Evolutionary conservation across 306 rosid species (phyloP), one percentile per base, ranked within the genome.

Genomic region (Clitoria ternatea): DNA sequence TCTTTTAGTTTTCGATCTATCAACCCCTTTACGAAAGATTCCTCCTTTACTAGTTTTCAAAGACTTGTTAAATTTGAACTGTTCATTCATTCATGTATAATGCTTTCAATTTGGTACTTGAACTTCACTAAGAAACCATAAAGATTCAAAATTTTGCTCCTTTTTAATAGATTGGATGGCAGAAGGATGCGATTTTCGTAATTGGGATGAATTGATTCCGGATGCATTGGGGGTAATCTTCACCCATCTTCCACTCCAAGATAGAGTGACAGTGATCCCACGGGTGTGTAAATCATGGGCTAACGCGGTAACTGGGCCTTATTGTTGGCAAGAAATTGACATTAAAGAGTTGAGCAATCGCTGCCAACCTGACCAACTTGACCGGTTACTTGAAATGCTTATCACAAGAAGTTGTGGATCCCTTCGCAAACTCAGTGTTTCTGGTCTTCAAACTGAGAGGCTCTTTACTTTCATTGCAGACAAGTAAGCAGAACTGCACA

Each of bases 321-420:
- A 82, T 49, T 95, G 97, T 74, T 95, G 99, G 99, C 99, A 95
- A 79, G 93, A 91, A 88, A 88, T 95, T 19, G 91, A 95, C 72
- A 86, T 95, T 62, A 91, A 87, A 50, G 96, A 95, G n/a, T 95
- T 96, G 97, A 87, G 97, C 68, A 82, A 66, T 17, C 74, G 78
- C 4, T 83, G 86, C 77, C 81, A 69, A 55, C 83, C 92, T 1
- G 85, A 86, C 32, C 82, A 79, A 40, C 90, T 91, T 3, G 90
- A 91, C 32, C 85, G 79, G 35, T 81, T 95, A 91, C 86, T 95
- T 33, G 86, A 85, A 57, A 75, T 82, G 90, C 86, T 95, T 33
- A 80, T 95, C 32, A 66, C 72, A 3, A 87, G 89, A 79, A 95
- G 97, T 35, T 69, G 77, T 27, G 96, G 97, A 39, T 91, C 99